These are phyloP conservation scores for Babesia microti DNA, from an alignment of 169 alveolate species.

Conservation along the genomic window DNA sequence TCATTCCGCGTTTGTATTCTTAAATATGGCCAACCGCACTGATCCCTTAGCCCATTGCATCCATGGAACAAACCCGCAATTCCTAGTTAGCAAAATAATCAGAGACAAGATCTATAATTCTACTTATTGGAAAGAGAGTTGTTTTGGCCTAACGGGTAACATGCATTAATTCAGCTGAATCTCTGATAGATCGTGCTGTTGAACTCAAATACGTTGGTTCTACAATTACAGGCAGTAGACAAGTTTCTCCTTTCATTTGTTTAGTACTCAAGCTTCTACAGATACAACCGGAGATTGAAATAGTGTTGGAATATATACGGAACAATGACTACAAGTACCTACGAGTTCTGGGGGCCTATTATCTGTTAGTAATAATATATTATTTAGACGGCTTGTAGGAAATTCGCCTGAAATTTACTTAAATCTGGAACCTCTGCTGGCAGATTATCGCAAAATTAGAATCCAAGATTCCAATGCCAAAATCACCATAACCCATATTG, in stretches of 20 bases:
- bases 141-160: slow-evolving; percentile 71
- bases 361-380: slow-evolving; percentile 48
- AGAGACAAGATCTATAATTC: slow-evolving; percentile 73
- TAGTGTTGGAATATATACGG: slow-evolving; percentile 85
- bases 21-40: slow-evolving; percentile 76
- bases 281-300: slow-evolving; percentile 89
- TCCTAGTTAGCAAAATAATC: slow-evolving; percentile 67
- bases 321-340: slow-evolving; percentile 89
- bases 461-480: slow-evolving; percentile 78
- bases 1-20: neutral
- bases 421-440: slow-evolving; percentile 84
- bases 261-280: slow-evolving; percentile 87
- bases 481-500: slow-evolving; percentile 78
- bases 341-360: slow-evolving; percentile 89
- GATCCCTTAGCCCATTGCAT: slow-evolving; percentile 66
- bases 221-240: slow-evolving; percentile 89
- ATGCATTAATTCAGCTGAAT: slow-evolving; percentile 59
- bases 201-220: slow-evolving; percentile 91
- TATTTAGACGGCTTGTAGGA: slow-evolving; percentile 61
- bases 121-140: slow-evolving; percentile 74
- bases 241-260: slow-evolving; percentile 90
- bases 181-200: slow-evolving; percentile 88
- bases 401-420: slow-evolving; percentile 50
- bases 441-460: slow-evolving; percentile 90
- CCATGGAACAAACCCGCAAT: slow-evolving; percentile 78